phyloP scores from a whole-genome alignment of 345 rosid species.

The Aegle marmelos region DNA sequence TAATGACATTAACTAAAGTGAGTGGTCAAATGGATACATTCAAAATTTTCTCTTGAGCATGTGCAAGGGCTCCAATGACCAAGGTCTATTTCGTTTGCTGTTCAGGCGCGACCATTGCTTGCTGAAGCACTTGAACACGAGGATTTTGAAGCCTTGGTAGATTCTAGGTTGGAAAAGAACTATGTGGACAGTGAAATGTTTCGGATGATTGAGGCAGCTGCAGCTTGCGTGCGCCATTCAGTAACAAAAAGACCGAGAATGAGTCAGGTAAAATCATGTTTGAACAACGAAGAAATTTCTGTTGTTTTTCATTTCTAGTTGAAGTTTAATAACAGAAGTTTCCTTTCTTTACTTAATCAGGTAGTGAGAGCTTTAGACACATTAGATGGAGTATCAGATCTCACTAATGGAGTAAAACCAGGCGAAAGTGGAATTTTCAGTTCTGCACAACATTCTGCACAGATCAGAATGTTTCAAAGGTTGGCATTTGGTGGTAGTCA shows the following conservation, averaged over 20 bases:
- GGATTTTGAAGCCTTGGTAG: conserved; percentile 64
- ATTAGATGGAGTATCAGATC: conserved; percentile 65
- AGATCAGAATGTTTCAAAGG: conserved; percentile 88
- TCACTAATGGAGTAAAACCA: conserved; percentile 87
- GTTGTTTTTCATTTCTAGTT: not conserved
- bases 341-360: conserved; percentile 20
- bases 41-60: not conserved
- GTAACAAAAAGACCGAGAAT: conserved; percentile 82
- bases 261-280: conserved; percentile 65
- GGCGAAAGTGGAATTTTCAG: conserved; percentile 81
- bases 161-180: conserved; percentile 60
- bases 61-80: not conserved
- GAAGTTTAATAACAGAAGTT: not conserved
- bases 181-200: conserved; percentile 73
- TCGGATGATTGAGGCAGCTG: conserved; percentile 95
- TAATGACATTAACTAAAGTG: not conserved
- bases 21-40: not conserved
- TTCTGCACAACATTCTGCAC: conserved; percentile 86
- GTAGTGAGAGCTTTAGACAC: conserved; percentile 88
- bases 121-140: conserved; percentile 71
- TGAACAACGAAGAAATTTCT: not conserved
- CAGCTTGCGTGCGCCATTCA: conserved; percentile 94
- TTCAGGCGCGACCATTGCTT: conserved; percentile 88
- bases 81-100: not conserved
- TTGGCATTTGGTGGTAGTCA: conserved; percentile 97